phyloP scores from a whole-genome alignment of 257 asterid genomes.

The Scutellaria barbata region DNA sequence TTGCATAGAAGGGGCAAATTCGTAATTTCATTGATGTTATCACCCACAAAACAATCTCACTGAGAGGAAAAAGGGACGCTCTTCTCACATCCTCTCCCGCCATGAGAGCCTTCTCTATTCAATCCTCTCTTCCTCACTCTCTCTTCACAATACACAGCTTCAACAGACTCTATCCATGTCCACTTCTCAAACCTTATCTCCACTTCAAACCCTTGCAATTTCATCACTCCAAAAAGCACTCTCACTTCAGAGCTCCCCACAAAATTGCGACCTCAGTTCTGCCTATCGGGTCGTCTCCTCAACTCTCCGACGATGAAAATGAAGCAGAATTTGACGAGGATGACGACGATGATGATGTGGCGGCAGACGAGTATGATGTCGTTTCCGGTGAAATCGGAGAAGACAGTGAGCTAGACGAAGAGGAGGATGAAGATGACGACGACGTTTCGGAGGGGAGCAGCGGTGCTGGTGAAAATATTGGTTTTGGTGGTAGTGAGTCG shows the following conservation, averaged over 20 bases:
- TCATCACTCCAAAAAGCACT: constrained; percentile 26
- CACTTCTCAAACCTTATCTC: constrained; percentile 39
- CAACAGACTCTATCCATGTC: constrained; percentile 40
- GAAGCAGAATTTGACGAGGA: constrained; percentile 58
- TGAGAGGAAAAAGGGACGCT: not conserved
- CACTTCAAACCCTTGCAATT: constrained; percentile 43
- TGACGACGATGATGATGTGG: constrained; percentile 60
- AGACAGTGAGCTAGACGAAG: constrained; percentile 50
- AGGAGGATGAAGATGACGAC: constrained; percentile 47
- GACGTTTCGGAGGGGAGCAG: constrained; percentile 37
- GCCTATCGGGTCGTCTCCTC: constrained; percentile 61
- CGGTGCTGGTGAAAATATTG: constrained; percentile 21
- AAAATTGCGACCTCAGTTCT: constrained; percentile 50
- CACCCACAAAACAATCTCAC: constrained; percentile 18
- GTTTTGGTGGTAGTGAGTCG: constrained; percentile 33
- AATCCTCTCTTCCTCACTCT: constrained; percentile 35
- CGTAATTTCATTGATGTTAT: not conserved
- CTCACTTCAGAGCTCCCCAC: constrained; percentile 36
- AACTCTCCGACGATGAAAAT: constrained; percentile 60
- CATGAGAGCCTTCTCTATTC: constrained; percentile 58
- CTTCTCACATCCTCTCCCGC: constrained; percentile 60
- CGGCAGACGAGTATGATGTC: constrained; percentile 72
- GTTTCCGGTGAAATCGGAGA: constrained; percentile 51
- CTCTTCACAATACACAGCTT: constrained; percentile 10
- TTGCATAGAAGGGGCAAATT: not conserved